Percentiles rank a stretch among this genome's conserved stretches.
Evolutionary conservation across 139 green algal genomes (phyloP).

Genomic region (Chlorella sp.): DNA sequence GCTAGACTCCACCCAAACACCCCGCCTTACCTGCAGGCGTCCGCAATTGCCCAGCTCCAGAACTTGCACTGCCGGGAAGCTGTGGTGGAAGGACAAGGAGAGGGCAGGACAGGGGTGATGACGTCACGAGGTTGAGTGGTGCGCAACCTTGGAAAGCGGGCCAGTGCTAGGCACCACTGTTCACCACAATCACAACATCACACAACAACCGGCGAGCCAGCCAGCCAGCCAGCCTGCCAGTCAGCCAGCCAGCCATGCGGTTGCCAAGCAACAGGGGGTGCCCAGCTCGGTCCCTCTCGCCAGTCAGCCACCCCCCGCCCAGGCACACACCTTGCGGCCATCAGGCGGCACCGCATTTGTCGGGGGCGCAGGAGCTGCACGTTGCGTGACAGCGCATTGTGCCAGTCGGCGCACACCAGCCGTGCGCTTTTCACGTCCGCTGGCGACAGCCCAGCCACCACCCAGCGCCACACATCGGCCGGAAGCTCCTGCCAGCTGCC

Average conservation of each 20-base stretch:
- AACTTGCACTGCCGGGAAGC: conserved; percentile 40
- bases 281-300: no score
- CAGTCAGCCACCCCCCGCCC: not conserved
- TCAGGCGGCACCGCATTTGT: not conserved
- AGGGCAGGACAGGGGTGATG: not conserved
- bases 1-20: no score
- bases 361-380: conserved; percentile 29
- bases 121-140: not conserved
- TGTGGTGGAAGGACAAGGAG: not conserved
- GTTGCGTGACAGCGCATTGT: not conserved
- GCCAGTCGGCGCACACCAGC: conserved; percentile 48
- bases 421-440: conserved; percentile 33
- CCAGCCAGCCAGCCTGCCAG: no score
- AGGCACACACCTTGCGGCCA: not conserved
- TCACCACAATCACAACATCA: not conserved
- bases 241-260: no score
- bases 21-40: not conserved
- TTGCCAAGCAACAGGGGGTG: no score
- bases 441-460: conserved; percentile 19
- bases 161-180: not conserved
- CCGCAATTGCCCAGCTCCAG: conserved; percentile 41
- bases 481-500: conserved; percentile 33
- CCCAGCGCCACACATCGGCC: conserved; percentile 30
- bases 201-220: no score
- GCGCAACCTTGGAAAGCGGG: no score